Base-by-base conservation (phyloP, 306 rosid genomes). In the Vachellia pachyceras region DNA sequence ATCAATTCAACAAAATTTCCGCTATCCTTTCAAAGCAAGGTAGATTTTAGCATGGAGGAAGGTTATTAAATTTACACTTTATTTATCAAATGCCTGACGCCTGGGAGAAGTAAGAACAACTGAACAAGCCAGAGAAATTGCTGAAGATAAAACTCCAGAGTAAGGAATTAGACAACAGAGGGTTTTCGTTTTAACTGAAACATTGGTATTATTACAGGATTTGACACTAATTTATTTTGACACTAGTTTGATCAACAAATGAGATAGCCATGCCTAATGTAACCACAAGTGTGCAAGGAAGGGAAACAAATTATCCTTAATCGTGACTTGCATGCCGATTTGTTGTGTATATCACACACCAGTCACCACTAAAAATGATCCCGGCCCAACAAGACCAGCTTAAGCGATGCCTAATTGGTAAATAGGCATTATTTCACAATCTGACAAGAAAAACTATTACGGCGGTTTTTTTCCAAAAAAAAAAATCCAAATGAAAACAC, bases 351-450 rank as follows among this genome's bases (percentile, higher is more conserved):
- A 22, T 23, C 15, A 58, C 65, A 3, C 33, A 0, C 33, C 33
- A 29, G 33, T 29, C 33, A 3, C 35, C 17, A 25, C 37, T 12
- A 25, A 11, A n/a, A n/a, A 10, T 11, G 67, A 60, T 4, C 13
- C 3, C 12, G 23, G 35, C 64, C 13, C 35, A 58, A 0, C 5
- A 11, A 60, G 67, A 4, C n/a, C 37, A 29, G 40, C 39, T 4
- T 25, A 4, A 25, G 3, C 4, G 39, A 60, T 10, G 68, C 41
- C 40, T 8, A 20, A 20, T 20, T 55, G n/a, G 44, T 14, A 44
- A 23, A 85, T 52, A 37, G 80, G 74, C 78, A 74, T 47, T 75
- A 76, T 87, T 92, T 90, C 87, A 91, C 75, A 87, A 82, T 82
- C 81, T 67, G 71, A 63, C 25, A 44, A 47, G 57, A 14, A n/a